Base-by-base conservation (phyloP, 345 rosid genomes). In the Arabis alpina region DNA sequence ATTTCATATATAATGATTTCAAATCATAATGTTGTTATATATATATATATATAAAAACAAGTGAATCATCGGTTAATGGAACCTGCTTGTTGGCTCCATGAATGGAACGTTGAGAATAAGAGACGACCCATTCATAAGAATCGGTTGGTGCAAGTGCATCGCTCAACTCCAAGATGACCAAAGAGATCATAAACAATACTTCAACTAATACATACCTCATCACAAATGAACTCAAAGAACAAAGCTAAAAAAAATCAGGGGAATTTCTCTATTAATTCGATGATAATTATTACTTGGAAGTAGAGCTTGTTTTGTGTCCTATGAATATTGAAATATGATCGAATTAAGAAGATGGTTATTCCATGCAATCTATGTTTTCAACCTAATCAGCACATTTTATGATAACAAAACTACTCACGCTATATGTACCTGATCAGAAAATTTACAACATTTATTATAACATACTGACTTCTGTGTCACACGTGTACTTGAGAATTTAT, bases 1-100 rank as follows among this genome's bases (percentile, higher is more conserved):
- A 3, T 5, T 36, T 64, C 68, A 39, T 34, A 28, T 24, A 14
- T 16, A 12, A 49, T n/a, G 8, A 11, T 3, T 8, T 41, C 32
- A 4, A 27, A 15, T 9, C 4, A 9, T 6, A 2, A 11, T 4
- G 8, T 32, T 47, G 3, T 64, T 10, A 1, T 45, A 23, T 3
- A 34, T 10, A 1, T 45, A 23, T 3, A 34, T 4, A 23, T 59
- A 4, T 24, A 4, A 34, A 11, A 42, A 28, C 5, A 28, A 43
- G 12, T 1, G 23, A 63, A 7, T 53, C 23, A 25, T 56, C 3
- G 24, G 8, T 41, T 9, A 54, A 48, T 24, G 36, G 25, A 40
- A 83, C 87, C 82, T 83, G 83, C 40, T 83, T 84, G 32, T 56
- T 57, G 43, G 76, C 50, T 24, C 81, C 90, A 4, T 82, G 88